These are phyloP conservation scores for Aquanectria penicillioides DNA, from an alignment of 2,329 filamentous ascomycete genomes.

Conservation along the genomic window DNA sequence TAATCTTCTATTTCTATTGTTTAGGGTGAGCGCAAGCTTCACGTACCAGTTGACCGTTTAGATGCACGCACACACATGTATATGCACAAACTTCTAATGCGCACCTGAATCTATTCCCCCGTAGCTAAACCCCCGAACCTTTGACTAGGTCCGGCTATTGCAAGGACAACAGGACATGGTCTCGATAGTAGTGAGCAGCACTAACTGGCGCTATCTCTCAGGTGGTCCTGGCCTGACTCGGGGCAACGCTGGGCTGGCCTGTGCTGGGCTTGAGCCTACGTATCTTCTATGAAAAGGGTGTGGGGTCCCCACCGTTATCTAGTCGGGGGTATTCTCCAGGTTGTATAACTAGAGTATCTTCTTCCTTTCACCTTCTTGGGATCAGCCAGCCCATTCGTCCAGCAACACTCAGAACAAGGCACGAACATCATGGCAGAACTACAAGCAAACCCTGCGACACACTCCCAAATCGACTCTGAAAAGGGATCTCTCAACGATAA, in stretches of 20 bases:
- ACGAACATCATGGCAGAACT: background rate
- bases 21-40: too few species aligned
- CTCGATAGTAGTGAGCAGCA: background rate
- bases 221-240: background rate
- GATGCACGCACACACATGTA: too few species aligned
- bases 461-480: background rate
- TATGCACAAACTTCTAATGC: too few species aligned
- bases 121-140: too few species aligned
- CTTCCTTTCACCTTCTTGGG: background rate
- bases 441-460: background rate
- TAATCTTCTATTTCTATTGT: too few species aligned
- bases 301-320: constrained; percentile 8
- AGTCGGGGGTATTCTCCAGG: background rate
- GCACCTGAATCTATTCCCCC: too few species aligned
- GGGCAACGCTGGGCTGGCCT: background rate
- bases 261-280: too few species aligned
- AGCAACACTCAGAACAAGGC: background rate
- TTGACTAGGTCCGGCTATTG: too few species aligned
- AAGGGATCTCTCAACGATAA: background rate
- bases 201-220: background rate
- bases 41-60: too few species aligned
- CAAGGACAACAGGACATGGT: too few species aligned
- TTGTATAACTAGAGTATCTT: background rate
- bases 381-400: background rate
- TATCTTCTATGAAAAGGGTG: background rate